A percentile compares a stretch with the other conserved stretches of the same genome.
Conservation (phyloP, 768 basidiomycete genomes). For the Arthromyces matolae region DNA sequence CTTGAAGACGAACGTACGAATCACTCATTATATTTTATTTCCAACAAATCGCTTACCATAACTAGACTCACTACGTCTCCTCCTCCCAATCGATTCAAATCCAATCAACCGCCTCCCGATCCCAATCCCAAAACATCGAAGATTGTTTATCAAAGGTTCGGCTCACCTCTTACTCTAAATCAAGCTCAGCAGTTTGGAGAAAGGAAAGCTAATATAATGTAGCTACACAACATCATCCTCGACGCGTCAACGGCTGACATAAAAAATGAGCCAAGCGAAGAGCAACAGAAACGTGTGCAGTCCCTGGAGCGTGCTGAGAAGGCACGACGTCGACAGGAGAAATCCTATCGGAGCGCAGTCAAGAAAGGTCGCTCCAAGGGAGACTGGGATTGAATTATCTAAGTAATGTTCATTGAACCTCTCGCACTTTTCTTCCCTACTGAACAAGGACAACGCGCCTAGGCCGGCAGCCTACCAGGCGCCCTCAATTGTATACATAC, state of each 20-base stretch:
- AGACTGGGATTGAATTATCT: constrained; percentile 15
- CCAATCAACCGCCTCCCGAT: constrained; percentile 68
- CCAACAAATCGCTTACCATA: background rate
- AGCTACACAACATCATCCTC: constrained; percentile 56
- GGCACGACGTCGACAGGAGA: constrained; percentile 44
- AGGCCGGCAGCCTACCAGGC: too few species aligned
- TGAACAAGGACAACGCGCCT: background rate
- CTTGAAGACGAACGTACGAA: constrained; percentile 47
- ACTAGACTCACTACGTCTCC: constrained; percentile 61
- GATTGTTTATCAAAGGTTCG: constrained; percentile 66
- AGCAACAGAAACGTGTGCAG: constrained; percentile 53
- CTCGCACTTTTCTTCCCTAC: background rate
- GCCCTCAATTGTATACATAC: too few species aligned
- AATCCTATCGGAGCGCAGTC: constrained; percentile 48
- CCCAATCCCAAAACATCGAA: constrained; percentile 71
- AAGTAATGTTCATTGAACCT: background rate
- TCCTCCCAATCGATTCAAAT: constrained; percentile 67
- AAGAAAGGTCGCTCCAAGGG: constrained; percentile 35
- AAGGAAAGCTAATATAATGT: background rate
- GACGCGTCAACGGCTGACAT: constrained; percentile 43
- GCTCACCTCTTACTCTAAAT: background rate
- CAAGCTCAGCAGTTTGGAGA: constrained; percentile 4
- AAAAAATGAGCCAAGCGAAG: constrained; percentile 51
- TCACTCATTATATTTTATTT: background rate
- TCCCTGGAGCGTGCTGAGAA: constrained; percentile 42